Percentiles rank a stretch among this genome's conserved stretches.
These are phyloP conservation scores for Phytopythium aichiense DNA, from an alignment of 352 stramenopile genomes.

Conservation along the genomic window DNA sequence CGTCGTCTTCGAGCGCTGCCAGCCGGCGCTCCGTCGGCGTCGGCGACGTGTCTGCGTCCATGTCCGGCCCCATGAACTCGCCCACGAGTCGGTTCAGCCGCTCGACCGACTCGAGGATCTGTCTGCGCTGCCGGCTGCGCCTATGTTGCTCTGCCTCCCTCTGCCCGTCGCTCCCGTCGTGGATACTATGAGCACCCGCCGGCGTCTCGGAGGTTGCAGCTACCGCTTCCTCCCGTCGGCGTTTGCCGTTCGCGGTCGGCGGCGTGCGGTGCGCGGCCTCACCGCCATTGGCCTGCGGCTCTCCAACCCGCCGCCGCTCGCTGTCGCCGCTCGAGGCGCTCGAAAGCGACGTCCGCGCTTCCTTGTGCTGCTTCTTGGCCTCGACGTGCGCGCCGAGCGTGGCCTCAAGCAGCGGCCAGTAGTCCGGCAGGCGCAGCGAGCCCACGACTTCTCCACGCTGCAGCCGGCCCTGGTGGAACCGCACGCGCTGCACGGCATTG, in stretches of 20 bases:
- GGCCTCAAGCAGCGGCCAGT: conserved; percentile 12
- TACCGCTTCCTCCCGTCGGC: neutral
- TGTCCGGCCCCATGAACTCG: conserved; percentile 6
- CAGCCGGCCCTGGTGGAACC: conserved; percentile 3
- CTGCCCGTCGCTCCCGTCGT: neutral
- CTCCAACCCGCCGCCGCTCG: neutral
- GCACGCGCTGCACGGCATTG: conserved; percentile 2
- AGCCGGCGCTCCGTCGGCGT: conserved; percentile 4
- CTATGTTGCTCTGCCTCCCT: neutral
- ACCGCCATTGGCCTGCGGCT: neutral
- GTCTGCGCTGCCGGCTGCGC: conserved; percentile 2
- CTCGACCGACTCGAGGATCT: conserved; percentile 13
- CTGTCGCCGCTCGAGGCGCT: neutral
- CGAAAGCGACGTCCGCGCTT: neutral
- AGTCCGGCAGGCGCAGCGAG: conserved; percentile 2
- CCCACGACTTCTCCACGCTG: conserved; percentile 5
- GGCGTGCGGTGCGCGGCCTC: neutral
- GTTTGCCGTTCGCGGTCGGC: neutral
- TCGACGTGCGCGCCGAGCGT: conserved; percentile 9
- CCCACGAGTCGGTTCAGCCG: conserved; percentile 10
- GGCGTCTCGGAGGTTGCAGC: neutral
- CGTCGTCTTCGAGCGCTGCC: conserved; percentile 7
- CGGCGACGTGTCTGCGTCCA: neutral
- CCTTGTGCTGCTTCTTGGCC: conserved; percentile 1
- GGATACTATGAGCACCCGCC: neutral